A percentile compares a stretch with the other conserved stretches of the same genome.
These are phyloP conservation scores for Cryphonectria nitschkei DNA, from an alignment of 2,329 filamentous ascomycete species.

Conservation along the genomic window DNA sequence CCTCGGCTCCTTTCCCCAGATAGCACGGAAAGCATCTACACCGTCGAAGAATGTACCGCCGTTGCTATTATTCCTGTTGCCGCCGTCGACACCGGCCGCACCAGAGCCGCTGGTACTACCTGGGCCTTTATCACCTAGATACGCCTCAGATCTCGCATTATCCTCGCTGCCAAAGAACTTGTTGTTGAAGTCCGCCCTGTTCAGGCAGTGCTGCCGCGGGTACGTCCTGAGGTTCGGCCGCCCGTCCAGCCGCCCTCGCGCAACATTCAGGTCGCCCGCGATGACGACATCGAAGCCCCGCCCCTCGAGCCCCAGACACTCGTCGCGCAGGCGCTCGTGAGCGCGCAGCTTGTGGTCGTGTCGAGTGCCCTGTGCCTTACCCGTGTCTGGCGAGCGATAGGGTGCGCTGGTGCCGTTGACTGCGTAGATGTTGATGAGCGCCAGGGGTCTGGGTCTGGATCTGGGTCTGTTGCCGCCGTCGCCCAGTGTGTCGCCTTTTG, in stretches of 20 bases:
- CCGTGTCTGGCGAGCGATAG: conserved; percentile 49
- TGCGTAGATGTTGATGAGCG: conserved; percentile 56
- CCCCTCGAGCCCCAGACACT: conserved; percentile 46
- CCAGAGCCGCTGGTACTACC: no score
- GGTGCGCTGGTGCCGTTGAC: conserved; percentile 54
- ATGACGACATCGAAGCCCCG: conserved; percentile 50
- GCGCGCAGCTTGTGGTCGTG: conserved; percentile 56
- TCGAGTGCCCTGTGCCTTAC: conserved; percentile 46
- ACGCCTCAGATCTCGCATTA: conserved; percentile 29
- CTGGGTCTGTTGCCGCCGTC: background rate
- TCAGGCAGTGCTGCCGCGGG: conserved; percentile 51
- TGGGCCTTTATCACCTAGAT: conserved; percentile 12
- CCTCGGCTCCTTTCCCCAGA: conserved; percentile 45
- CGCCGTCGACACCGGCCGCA: no score
- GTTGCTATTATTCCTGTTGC: background rate
- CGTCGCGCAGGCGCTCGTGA: conserved; percentile 48
- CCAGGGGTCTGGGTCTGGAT: conserved; percentile 36
- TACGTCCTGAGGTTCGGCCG: conserved; percentile 49
- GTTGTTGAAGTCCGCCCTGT: conserved; percentile 53
- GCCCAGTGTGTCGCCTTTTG: background rate
- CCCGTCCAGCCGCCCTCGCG: conserved; percentile 41
- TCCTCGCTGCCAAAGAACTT: conserved; percentile 46
- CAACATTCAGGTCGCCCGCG: conserved; percentile 57
- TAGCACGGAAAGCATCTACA: conserved; percentile 52
- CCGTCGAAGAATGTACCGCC: conserved; percentile 38